These are phyloP conservation scores for Aspergillus wentii DNA, from an alignment of 495 filamentous ascomycete species.

Conservation along the genomic window DNA sequence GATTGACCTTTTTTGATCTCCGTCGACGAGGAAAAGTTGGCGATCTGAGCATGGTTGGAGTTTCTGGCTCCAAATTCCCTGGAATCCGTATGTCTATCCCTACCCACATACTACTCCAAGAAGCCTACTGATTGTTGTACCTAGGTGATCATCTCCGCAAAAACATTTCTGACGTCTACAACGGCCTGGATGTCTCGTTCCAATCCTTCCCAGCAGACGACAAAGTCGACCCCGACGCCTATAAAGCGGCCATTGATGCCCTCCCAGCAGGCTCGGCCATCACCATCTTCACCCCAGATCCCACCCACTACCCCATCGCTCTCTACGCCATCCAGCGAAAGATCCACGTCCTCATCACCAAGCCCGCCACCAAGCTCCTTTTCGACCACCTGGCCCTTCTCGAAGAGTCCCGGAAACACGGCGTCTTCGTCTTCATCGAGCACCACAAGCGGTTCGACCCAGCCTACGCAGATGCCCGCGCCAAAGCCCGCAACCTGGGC, in stretches of 20 bases:
- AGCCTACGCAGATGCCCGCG: slow-evolving; percentile 78
- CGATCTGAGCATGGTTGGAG: slow-evolving; percentile 83
- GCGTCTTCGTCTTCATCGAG: slow-evolving; percentile 89
- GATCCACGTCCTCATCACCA: slow-evolving; percentile 90
- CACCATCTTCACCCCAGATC: slow-evolving; percentile 95
- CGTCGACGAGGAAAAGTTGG: slow-evolving; percentile 83
- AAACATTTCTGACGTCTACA: slow-evolving; percentile 86
- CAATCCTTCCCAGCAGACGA: slow-evolving; percentile 73
- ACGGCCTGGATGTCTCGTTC: slow-evolving; percentile 79
- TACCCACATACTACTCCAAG: not conserved
- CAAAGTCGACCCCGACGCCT: slow-evolving; percentile 68
- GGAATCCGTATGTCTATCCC: slow-evolving; percentile 67
- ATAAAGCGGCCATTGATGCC: slow-evolving; percentile 85
- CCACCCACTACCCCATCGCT: slow-evolving; percentile 92
- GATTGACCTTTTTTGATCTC: slow-evolving; percentile 84
- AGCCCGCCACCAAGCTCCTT: slow-evolving; percentile 85
- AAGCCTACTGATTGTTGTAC: not conserved
- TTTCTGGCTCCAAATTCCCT: slow-evolving; percentile 81
- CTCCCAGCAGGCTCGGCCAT: slow-evolving; percentile 80
- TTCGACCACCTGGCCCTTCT: slow-evolving; percentile 72
- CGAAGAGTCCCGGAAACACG: slow-evolving; percentile 63
- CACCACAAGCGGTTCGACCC: slow-evolving; percentile 96
- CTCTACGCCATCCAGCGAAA: slow-evolving; percentile 83
- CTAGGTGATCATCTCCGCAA: slow-evolving; percentile 77
- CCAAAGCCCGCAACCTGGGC: slow-evolving; percentile 67